Base-by-base conservation (phyloP, 2,329 filamentous ascomycete species). In the Aspergillus puulaauensis region DNA sequence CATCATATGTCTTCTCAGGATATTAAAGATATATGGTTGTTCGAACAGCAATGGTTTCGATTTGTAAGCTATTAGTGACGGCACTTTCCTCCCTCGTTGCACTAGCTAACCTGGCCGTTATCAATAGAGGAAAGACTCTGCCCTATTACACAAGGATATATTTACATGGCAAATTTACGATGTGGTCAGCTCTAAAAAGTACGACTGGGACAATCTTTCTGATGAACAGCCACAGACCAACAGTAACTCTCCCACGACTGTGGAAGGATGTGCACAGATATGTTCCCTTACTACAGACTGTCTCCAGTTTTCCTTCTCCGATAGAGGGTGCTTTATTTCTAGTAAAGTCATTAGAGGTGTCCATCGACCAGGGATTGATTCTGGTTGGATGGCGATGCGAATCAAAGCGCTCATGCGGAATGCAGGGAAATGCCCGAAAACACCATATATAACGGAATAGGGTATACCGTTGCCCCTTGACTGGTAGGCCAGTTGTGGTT, bases 1-100 rank as follows among this genome's bases (percentile, higher is more conserved):
- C 68, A 70, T 43, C 66, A 70, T 40, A 70, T 70, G 68, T 64
- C 61, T 8, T 61, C 62, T 1, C 39, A 56, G 33, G 68, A 69
- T 56, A 63, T 70, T n/a, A 56, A 64, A 44, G 55, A 43, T 15
- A 62, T 70, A 48, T 68, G 61, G 52, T 39, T 59, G 6, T 69
- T 70, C 56, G 68, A 69, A 33, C 60, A 61, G 50, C 48, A 61
- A 49, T 70, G 68, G 68, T 67, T 68, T 40, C 49, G 54, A 23
- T 52, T 61, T n/a, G 68, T 70, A 53, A 61, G 64, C 50, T 19
- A 66, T 6, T 8, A 11, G 9, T 11, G 45, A 23, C 21, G 7
- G 43, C 4, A 21, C 11, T 6, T 14, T 27, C 27, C 27, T 35
- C 11, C n/a, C 31, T n/a, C 33, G 33, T 15, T 21, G 15, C 14